Conservation (phyloP, 495 filamentous ascomycete species). For the Aspergillus bridgeri region DNA sequence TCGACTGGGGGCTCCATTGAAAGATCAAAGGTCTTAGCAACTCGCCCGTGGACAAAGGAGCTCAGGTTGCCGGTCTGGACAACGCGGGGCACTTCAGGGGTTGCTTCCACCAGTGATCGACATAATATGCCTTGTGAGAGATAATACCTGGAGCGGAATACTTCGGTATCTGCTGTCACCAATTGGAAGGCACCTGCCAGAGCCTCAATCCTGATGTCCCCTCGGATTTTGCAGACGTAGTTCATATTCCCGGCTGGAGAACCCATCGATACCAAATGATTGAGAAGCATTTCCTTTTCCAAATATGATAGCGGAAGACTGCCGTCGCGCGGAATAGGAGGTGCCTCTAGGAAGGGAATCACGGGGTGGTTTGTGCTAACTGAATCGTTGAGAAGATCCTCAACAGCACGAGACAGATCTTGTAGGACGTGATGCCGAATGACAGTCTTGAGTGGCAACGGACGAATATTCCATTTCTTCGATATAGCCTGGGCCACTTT, state of each 20-base stretch:
- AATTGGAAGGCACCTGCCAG: not conserved
- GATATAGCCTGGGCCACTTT: not conserved
- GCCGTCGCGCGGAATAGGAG: not conserved
- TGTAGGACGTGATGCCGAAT: not conserved
- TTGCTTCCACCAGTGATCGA: not conserved
- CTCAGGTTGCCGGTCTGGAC: not conserved
- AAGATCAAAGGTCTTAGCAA: not conserved
- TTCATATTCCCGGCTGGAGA: not conserved
- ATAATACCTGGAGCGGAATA: not conserved
- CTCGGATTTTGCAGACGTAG: not conserved
- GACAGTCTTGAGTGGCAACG: not conserved
- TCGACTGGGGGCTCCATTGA: not conserved
- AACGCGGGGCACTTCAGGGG: not conserved
- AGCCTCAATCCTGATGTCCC: not conserved
- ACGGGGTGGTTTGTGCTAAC: not conserved
- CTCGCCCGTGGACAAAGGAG: not conserved
- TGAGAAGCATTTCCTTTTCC: not conserved
- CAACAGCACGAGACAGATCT: not conserved
- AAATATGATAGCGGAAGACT: not conserved
- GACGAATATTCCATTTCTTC: not conserved
- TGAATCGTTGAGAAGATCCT: not conserved
- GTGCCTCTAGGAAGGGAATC: not conserved
- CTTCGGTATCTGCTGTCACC: not conserved
- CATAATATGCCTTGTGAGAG: not conserved
- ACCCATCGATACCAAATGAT: not conserved